Base-by-base conservation (phyloP, 805 yeast species). In the Kodamaea kakaduensis region DNA sequence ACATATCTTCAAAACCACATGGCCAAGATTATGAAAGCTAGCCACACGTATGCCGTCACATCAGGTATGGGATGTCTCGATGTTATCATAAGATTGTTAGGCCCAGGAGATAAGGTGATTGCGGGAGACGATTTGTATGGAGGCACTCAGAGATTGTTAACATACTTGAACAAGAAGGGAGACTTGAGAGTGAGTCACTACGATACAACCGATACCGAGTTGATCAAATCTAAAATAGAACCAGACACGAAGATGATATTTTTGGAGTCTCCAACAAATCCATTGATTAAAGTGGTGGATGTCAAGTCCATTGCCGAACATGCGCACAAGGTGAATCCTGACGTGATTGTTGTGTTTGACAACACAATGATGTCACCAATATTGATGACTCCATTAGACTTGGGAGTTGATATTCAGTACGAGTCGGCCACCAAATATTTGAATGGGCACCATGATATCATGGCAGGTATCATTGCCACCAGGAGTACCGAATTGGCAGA, bases 291-390 rank as follows among this genome's bases (percentile, higher is more conserved):
- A 61, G 84, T 89, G 41, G 79, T 85, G 40, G 95, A 90, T 56
- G 76, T 89, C 35, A 78, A 75, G 41, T 64, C 76, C 21, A 78
- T 88, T 40, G 64, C 88, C 12, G 64, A 65, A 24, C 67, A 75
- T 42, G 88, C 89, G 29, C 93, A 86, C 54, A 56, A 61, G 27
- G 67, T 72, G 26, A 81, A 72, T 52, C 87, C 94, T 12, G 71
- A 79, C 24, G 71, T 83, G 36, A 56, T 81, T 32, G 79, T 86
- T 25, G 95, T 86, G 9, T 89, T 89, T 43, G 97, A 89, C 63
- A 89, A 90, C 69, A 90, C 97, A 40, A 89, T 89, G 97, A 83
- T 89, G 94, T 81, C 95, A 18, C 97, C 97, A 9, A 60, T 89
- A 42, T 70, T 81, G 51, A 79, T 85, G 79, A 72, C 81, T 16